These are phyloP conservation scores for Epicoccum sorghinum DNA, from an alignment of 2,329 filamentous ascomycete genomes.

Conservation along the genomic window DNA sequence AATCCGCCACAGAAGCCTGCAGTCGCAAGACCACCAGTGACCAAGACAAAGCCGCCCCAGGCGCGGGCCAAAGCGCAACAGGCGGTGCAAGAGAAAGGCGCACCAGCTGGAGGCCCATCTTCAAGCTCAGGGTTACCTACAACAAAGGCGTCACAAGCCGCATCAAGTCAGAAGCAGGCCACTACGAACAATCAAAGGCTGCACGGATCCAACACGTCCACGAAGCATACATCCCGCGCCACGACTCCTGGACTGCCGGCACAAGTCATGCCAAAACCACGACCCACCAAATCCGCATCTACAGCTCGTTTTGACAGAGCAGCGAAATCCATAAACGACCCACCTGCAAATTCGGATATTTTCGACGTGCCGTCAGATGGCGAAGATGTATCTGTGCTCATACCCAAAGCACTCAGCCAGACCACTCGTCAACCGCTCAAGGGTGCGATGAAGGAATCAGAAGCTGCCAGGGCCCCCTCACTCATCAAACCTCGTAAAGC, in stretches of 20 bases:
- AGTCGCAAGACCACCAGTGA: constrained; percentile 4
- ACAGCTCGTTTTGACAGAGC: constrained; percentile 12
- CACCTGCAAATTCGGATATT: constrained; percentile 18
- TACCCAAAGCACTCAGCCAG: constrained; percentile 18
- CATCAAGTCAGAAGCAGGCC: constrained; percentile 6
- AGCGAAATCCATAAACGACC: constrained; percentile 10
- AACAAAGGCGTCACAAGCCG: constrained; percentile 20
- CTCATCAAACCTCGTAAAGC: constrained; percentile 13
- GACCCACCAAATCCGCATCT: background rate
- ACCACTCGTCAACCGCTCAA: constrained; percentile 18
- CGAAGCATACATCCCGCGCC: constrained; percentile 23
- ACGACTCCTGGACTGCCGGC: constrained; percentile 17
- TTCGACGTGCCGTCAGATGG: constrained; percentile 38
- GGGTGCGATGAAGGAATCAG: constrained; percentile 15
- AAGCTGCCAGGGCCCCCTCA: background rate
- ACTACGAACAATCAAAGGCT: background rate
- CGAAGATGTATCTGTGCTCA: constrained; percentile 28
- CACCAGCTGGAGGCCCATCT: background rate
- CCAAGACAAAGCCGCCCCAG: constrained; percentile 11
- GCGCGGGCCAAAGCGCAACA: constrained; percentile 7
- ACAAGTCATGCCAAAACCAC: background rate
- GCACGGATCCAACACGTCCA: constrained; percentile 15
- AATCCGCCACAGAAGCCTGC: constrained; percentile 20
- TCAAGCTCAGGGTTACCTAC: background rate
- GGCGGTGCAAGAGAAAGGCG: background rate